Evolutionary conservation across 106 monocot genomes (phyloP), one percentile per base, ranked within the genome.

Genomic region (Dioscorea zingiberensis): DNA sequence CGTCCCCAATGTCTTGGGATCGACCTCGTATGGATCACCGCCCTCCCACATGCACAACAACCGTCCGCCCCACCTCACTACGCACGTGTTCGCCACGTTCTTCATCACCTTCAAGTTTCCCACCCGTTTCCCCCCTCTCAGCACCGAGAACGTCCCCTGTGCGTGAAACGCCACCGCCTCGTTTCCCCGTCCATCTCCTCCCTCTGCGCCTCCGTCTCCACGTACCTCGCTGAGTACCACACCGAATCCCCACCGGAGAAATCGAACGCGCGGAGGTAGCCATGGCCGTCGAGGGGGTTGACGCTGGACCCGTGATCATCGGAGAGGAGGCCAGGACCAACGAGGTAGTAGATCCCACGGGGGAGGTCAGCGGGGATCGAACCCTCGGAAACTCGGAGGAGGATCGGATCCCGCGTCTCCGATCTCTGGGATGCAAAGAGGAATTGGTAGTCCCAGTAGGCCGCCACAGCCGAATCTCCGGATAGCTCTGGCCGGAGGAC

Each of bases 61-160:
- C 47, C 79, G 58, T 0, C 78, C 76, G 13, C 76, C 85, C 94
- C 94, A 95, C 16, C 64, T 21, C 28, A 85, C 38, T 21, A 91
- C 91, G 60, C 76, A 67, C 1, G 94, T 95, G 67, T 95, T 95
- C 17, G 94, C 94, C 55, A 95, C 94, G 74, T 95, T 91, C 79
- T 95, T 95, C 94, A 91, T 91, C 77, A 91, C 94, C 77, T 87
- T 95, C 67, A 85, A 51, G 65, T 91, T 91, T 6, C 94, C 90
- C 45, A 90, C 55, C 73, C 51, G 71, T 68, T 25, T 78, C 61
- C 94, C 91, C 0, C 83, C 76, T 32, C 61, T 62, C 57, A 91
- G 77, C 61, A 91, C 82, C 24, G 94, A 95, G 78, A 95, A 95
- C 18, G 91, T 87, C 9, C 94, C 18, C 94, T 74, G 74, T 95